Conservation (phyloP, 179 eudicot species). For the Silene coronaria region DNA sequence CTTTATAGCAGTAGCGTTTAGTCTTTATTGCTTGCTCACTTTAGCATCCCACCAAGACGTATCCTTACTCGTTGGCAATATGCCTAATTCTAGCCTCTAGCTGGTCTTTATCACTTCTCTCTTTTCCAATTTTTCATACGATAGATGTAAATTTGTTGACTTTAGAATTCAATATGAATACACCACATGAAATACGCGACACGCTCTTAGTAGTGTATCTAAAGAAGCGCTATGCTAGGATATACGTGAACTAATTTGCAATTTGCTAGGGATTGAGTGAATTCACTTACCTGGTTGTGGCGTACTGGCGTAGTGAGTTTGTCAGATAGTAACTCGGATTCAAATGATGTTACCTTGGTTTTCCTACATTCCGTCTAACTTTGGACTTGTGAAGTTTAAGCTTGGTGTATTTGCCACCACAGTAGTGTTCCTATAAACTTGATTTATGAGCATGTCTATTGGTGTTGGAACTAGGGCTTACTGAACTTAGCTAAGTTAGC, state of each 20-base stretch:
- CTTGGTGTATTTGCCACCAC: neutral
- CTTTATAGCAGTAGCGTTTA: too few relatives aligned
- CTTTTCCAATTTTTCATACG: too few relatives aligned
- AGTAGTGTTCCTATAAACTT: neutral
- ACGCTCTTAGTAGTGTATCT: neutral
- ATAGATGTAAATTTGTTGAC: too few relatives aligned
- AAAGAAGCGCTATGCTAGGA: neutral
- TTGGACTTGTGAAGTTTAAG: neutral
- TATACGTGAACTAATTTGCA: neutral
- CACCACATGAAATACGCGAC: neutral
- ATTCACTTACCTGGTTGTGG: neutral
- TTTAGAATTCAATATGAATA: too few relatives aligned
- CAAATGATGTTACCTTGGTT: neutral
- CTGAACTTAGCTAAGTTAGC: constrained; percentile 2
- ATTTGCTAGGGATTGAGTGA: neutral
- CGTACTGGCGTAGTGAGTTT: neutral
- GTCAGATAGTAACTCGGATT: neutral
- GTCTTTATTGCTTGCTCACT: too few relatives aligned
- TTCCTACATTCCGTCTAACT: neutral
- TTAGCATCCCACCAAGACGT: too few relatives aligned
- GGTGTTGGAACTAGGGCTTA: neutral
- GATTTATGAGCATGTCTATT: neutral
- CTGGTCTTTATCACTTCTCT: too few relatives aligned
- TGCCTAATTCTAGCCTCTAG: too few relatives aligned
- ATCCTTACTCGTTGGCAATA: too few relatives aligned